Percentiles rank a stretch among this genome's conserved stretches.
These are phyloP conservation scores for Auricularia cornea DNA, from an alignment of 768 basidiomycete genomes.

Conservation along the genomic window DNA sequence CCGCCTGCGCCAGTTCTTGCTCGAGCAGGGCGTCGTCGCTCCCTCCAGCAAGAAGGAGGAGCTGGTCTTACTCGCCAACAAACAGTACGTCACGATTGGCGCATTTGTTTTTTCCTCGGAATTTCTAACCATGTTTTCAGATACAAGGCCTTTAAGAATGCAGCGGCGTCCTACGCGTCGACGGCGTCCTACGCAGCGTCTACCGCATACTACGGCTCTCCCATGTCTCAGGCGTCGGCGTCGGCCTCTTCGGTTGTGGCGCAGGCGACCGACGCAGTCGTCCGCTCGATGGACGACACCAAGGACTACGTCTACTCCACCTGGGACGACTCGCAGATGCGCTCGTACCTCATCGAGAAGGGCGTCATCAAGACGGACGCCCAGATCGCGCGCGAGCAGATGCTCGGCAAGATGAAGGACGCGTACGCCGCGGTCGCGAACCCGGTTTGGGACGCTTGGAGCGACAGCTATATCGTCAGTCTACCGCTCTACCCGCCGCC, in stretches of 20 bases:
- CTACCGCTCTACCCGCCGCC: too few relatives aligned
- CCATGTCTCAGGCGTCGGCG: conserved; percentile 12
- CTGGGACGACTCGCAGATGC: conserved; percentile 76
- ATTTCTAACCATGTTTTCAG: conserved; percentile 1
- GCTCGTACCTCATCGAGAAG: conserved; percentile 65
- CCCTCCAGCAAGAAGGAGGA: conserved; percentile 75
- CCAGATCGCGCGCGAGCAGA: conserved; percentile 54
- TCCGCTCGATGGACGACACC: conserved; percentile 51
- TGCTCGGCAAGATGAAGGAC: conserved; percentile 59
- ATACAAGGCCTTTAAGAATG: conserved; percentile 50
- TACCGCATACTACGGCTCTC: conserved; percentile 43
- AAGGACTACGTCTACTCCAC: conserved; percentile 86
- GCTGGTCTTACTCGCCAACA: conserved; percentile 68
- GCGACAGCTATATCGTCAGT: conserved; percentile 56
- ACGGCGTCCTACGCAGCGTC: conserved; percentile 41
- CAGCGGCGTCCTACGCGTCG: conserved; percentile 48
- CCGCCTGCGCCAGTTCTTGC: conserved; percentile 69
- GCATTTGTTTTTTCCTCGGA: neutral
- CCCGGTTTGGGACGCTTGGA: conserved; percentile 81
- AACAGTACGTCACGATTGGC: conserved; percentile 28
- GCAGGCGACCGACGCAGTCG: conserved; percentile 46
- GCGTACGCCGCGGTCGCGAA: conserved; percentile 53
- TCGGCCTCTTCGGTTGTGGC: conserved; percentile 28
- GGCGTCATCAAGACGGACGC: conserved; percentile 59
- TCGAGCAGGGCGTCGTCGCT: conserved; percentile 79